phyloP scores from a whole-genome alignment of 345 rosid genomes.

The Gossypium mustelinum region DNA sequence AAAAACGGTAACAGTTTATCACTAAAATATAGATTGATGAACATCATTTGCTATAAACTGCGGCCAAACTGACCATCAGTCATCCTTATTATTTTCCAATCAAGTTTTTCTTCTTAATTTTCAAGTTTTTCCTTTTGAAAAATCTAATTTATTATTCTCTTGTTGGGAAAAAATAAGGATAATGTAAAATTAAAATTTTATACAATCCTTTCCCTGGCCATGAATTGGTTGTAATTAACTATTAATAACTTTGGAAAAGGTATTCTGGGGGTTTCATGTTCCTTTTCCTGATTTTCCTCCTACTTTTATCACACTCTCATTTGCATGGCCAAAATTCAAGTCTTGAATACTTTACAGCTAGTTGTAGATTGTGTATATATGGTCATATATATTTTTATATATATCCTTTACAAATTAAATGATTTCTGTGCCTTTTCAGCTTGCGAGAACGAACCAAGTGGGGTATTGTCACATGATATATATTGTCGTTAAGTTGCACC shows the following conservation, averaged over 20 bases:
- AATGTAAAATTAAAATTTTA: accelerated
- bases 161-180: accelerated
- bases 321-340: not conserved
- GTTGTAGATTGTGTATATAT: not conserved
- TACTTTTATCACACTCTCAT: not conserved
- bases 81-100: accelerated
- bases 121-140: no score
- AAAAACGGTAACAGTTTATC: not conserved
- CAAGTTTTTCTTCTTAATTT: no score
- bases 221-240: no score
- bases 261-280: not conserved
- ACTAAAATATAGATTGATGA: not conserved
- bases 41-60: not conserved
- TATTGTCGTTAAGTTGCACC: not conserved
- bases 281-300: not conserved
- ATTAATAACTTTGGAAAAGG: not conserved
- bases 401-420: not conserved
- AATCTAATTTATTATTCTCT: not conserved
- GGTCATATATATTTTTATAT: no score
- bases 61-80: not conserved
- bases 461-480: not conserved
- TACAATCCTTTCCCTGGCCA: accelerated
- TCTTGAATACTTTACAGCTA: not conserved
- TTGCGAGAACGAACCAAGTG: not conserved
- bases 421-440: not conserved